Percentiles rank a stretch among this genome's conserved stretches.
Conservation (phyloP, 2,329 filamentous ascomycete genomes). For the Aschersonia sp. region DNA sequence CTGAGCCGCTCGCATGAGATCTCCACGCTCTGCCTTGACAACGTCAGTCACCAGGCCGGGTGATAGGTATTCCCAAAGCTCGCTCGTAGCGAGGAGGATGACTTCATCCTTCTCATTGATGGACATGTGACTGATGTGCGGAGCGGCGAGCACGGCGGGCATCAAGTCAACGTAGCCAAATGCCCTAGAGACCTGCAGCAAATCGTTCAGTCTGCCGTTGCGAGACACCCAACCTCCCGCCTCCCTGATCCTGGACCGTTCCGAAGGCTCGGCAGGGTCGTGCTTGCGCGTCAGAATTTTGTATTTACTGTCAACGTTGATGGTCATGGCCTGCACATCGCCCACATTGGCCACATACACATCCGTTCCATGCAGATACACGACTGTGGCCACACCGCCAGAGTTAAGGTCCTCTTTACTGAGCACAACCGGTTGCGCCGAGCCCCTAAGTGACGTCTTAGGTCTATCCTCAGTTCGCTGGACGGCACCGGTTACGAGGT, state of each 20-base stretch:
- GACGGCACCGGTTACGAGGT: conserved; percentile 72
- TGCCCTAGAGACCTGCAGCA: conserved; percentile 79
- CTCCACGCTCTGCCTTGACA: conserved; percentile 68
- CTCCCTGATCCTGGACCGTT: conserved; percentile 81
- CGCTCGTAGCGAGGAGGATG: conserved; percentile 77
- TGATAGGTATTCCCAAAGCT: conserved; percentile 90
- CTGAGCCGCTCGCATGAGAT: conserved; percentile 90
- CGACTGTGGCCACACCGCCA: conserved; percentile 80
- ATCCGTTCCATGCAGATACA: conserved; percentile 81
- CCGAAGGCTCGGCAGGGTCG: conserved; percentile 73
- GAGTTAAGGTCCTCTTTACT: conserved; percentile 81
- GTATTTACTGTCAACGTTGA: conserved; percentile 75
- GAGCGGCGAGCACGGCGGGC: conserved; percentile 84
- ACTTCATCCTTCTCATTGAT: conserved; percentile 86
- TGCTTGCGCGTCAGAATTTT: conserved; percentile 81
- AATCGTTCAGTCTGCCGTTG: conserved; percentile 85
- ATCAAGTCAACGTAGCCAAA: conserved; percentile 92
- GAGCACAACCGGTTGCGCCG: conserved; percentile 59
- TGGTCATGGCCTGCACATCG: conserved; percentile 88
- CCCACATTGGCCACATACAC: conserved; percentile 92
- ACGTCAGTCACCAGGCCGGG: conserved; percentile 87
- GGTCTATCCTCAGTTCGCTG: conserved; percentile 66
- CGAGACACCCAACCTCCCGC: conserved; percentile 93
- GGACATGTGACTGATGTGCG: conserved; percentile 63
- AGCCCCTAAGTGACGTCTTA: conserved; percentile 52